phyloP scores from a whole-genome alignment of 805 yeast genomes.

The Candida broadrunensis region DNA sequence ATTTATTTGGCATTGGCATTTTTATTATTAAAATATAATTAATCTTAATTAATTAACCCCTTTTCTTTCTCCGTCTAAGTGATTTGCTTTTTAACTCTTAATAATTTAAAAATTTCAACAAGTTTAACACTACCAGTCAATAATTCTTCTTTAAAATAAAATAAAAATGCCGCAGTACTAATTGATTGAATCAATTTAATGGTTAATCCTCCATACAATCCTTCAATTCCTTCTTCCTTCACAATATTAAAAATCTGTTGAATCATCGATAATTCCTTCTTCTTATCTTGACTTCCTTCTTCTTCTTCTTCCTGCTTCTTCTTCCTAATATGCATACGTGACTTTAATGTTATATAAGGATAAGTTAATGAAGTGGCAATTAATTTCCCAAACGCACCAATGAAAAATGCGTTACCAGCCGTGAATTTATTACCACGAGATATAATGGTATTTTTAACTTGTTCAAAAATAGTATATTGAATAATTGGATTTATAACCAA shows the following conservation, averaged over 20 bases:
- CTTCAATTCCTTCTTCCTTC: conserved; percentile 66
- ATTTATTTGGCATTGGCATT: too few species aligned
- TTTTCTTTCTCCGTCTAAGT: too few species aligned
- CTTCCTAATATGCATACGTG: conserved; percentile 76
- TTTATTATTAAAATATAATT: too few species aligned
- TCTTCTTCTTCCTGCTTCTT: conserved; percentile 17
- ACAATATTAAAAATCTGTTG: conserved; percentile 58
- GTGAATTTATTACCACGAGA: conserved; percentile 54
- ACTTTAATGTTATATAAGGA: conserved; percentile 86
- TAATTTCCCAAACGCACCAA: conserved; percentile 88
- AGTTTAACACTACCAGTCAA: conserved; percentile 55
- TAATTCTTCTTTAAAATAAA: conserved; percentile 86
- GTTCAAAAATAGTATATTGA: conserved; percentile 90
- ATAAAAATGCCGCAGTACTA: conserved; percentile 83
- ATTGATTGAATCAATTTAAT: conserved; percentile 83
- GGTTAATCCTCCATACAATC: conserved; percentile 77
- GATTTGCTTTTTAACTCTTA: conserved; percentile 17
- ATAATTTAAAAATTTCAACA: conserved; percentile 40
- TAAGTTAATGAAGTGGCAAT: conserved; percentile 87
- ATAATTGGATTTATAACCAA: conserved; percentile 86
- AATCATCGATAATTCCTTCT: conserved; percentile 35
- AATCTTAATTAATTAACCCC: too few species aligned
- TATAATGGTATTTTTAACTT: conserved; percentile 64
- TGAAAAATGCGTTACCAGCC: conserved; percentile 73
- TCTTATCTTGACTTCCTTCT: conserved; percentile 5